Percentiles rank a stretch among this genome's conserved stretches.
These are phyloP conservation scores for Linnemannia zychae DNA, from an alignment of 192 early-diverging fungal species.

Conservation along the genomic window DNA sequence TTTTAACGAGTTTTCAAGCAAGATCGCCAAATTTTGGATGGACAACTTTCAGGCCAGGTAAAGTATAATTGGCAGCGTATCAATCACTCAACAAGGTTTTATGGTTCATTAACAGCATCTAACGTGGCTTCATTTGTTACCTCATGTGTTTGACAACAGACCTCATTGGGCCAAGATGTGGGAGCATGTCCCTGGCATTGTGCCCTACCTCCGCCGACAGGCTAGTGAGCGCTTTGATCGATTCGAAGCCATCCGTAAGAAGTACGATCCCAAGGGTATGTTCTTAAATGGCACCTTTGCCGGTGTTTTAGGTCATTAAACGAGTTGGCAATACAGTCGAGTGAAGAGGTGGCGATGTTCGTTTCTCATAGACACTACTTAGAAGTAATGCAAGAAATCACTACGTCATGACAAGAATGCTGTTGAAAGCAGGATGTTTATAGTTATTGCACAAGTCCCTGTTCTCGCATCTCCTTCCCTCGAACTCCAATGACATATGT, in stretches of 20 bases:
- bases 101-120: too few relatives aligned
- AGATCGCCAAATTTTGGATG: constrained; percentile 52
- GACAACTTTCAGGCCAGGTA: constrained; percentile 32
- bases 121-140: too few relatives aligned
- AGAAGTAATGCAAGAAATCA: too few relatives aligned
- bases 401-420: too few relatives aligned
- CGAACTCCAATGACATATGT: too few relatives aligned
- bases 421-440: too few relatives aligned
- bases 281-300: constrained; percentile 48
- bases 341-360: not conserved
- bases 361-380: too few relatives aligned
- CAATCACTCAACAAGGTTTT: too few relatives aligned
- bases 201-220: constrained; percentile 25
- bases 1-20: constrained; percentile 39
- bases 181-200: constrained; percentile 56
- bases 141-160: too few relatives aligned
- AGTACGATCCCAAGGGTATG: constrained; percentile 51
- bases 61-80: not conserved
- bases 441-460: too few relatives aligned
- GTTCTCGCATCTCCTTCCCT: too few relatives aligned
- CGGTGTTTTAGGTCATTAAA: constrained; percentile 28
- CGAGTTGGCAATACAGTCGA: not conserved
- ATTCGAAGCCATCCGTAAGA: constrained; percentile 49
- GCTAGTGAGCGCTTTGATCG: constrained; percentile 13
- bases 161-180: constrained; percentile 59